Percentiles rank a stretch among this genome's conserved stretches.
Conservation (phyloP, 441 rosid species). For the Pelargonium myrrhifolium region DNA sequence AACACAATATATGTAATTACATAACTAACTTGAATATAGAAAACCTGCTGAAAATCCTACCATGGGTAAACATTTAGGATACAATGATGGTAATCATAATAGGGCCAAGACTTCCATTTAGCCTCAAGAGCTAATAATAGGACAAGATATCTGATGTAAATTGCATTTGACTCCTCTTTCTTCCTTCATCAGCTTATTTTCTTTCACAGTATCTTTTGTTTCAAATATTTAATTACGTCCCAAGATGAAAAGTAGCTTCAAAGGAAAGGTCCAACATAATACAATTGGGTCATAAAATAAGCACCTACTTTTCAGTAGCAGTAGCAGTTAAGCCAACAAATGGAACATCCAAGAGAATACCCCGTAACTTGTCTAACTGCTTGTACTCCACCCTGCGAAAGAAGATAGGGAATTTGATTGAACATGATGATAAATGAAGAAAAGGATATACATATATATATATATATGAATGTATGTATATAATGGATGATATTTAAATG, state of each 20-base stretch:
- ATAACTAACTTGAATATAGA: background rate
- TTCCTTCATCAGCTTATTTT: background rate
- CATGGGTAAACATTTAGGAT: background rate
- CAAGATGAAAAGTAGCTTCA: background rate
- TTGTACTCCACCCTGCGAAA: constrained; percentile 44
- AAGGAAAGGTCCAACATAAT: background rate
- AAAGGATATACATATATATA: background rate
- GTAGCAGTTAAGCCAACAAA: constrained; percentile 50
- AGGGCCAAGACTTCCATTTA: background rate
- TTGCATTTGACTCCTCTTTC: background rate
- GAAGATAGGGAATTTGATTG: constrained; percentile 6
- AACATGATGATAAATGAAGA: background rate
- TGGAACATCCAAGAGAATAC: constrained; percentile 34
- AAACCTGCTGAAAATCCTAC: background rate
- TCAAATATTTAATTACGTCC: background rate
- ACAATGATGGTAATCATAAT: background rate
- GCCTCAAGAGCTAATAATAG: background rate
- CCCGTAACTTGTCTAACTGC: constrained; percentile 35
- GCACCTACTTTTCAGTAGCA: constrained; percentile 38
- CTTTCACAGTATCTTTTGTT: background rate
- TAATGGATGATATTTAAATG: too few species aligned
- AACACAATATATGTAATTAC: background rate
- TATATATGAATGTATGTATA: too few species aligned
- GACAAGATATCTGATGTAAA: background rate
- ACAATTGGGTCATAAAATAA: background rate